Conservation (phyloP, 78 protist species). For the slime mould (Dictyostelium discoideum) region DNA sequence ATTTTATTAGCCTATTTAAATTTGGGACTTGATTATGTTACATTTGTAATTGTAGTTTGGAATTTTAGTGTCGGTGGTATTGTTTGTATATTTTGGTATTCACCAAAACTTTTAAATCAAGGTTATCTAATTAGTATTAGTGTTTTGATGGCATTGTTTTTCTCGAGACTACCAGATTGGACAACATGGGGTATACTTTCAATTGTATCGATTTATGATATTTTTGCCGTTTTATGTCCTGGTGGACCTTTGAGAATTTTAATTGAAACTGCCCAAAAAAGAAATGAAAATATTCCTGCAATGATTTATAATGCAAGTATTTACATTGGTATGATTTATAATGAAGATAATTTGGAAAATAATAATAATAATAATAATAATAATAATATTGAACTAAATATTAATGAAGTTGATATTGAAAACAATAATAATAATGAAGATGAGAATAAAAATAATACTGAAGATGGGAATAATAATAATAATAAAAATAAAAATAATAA, state of each 20-base stretch:
- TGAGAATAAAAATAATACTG: neutral
- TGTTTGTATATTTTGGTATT: slow-evolving; percentile 88
- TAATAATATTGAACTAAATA: neutral
- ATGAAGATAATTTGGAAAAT: neutral
- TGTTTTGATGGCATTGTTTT: slow-evolving; percentile 82
- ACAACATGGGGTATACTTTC: slow-evolving; percentile 95
- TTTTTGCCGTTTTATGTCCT: slow-evolving; percentile 95
- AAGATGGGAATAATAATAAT: neutral
- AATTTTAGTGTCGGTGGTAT: slow-evolving; percentile 96
- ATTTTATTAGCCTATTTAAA: slow-evolving; percentile 38
- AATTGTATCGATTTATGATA: slow-evolving; percentile 91
- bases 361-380: neutral
- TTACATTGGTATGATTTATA: slow-evolving; percentile 27
- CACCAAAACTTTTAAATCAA: slow-evolving; percentile 73
- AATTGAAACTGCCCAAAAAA: slow-evolving; percentile 94
- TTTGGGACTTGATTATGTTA: slow-evolving; percentile 75
- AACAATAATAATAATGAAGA: neutral
- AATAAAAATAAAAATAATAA: neutral
- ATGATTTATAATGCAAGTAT: slow-evolving; percentile 90
- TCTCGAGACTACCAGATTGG: slow-evolving; percentile 95
- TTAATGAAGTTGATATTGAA: neutral
- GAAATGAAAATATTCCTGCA: slow-evolving; percentile 96
- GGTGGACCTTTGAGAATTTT: slow-evolving; percentile 94
- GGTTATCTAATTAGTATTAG: slow-evolving; percentile 39
- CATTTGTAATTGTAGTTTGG: slow-evolving; percentile 83